Evolutionary conservation across 768 basidiomycete genomes (phyloP).

Genomic region (Boletus sp.): DNA sequence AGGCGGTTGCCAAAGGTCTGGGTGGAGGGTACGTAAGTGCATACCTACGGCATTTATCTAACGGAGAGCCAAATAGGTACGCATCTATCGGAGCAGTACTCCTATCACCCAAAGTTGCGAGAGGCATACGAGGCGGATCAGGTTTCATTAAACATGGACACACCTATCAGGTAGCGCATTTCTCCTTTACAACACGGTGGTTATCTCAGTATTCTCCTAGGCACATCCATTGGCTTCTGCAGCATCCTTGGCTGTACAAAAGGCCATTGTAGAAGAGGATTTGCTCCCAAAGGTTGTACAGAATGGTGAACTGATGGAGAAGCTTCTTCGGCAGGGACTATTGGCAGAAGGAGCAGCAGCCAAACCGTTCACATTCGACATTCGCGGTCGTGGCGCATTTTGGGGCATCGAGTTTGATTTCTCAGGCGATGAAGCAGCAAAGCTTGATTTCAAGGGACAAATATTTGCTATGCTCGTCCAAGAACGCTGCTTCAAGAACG

Average conservation of each 20-base stretch:
- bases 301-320: conserved; percentile 61
- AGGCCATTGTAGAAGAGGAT: conserved; percentile 65
- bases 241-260: conserved; percentile 79
- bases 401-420: conserved; percentile 86
- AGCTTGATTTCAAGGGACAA: conserved; percentile 50
- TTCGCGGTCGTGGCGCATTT: conserved; percentile 82
- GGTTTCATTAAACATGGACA: conserved; percentile 84
- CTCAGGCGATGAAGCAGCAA: conserved; percentile 38
- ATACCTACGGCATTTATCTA: background rate
- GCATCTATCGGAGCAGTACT: conserved; percentile 81
- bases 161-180: conserved; percentile 64
- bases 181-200: background rate
- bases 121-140: conserved; percentile 64
- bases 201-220: conserved; percentile 33
- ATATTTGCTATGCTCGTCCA: conserved; percentile 70
- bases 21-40: conserved; percentile 69
- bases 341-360: conserved; percentile 53
- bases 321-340: conserved; percentile 54
- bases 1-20: conserved; percentile 87
- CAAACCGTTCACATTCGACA: conserved; percentile 70
- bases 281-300: conserved; percentile 62
- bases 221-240: conserved; percentile 75
- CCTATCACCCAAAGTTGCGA: conserved; percentile 67
- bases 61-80: conserved; percentile 48
- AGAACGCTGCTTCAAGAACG: conserved; percentile 63